Evolutionary conservation across 306 rosid species (phyloP).

Genomic region (Lotus japonicus): DNA sequence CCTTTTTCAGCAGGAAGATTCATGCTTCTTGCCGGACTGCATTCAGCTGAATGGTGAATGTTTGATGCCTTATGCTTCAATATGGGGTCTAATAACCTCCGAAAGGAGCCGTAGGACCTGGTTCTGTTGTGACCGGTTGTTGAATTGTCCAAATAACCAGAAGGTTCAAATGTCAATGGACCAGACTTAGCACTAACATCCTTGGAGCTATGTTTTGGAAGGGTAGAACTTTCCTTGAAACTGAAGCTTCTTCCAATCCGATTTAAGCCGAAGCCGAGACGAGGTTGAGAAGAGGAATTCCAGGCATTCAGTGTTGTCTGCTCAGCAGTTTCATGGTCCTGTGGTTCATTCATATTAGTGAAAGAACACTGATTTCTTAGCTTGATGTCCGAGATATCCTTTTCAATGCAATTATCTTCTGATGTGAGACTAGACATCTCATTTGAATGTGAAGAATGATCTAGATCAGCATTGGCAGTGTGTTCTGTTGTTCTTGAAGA

Average conservation of each 20-base stretch:
- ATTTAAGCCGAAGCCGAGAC: slow-evolving; percentile 64
- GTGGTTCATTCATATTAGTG: slow-evolving; percentile 20
- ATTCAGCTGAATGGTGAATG: slow-evolving; percentile 32
- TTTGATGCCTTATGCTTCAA: slow-evolving; percentile 50
- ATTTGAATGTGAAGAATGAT: slow-evolving; percentile 32
- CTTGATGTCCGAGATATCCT: slow-evolving; percentile 8
- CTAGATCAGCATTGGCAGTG: slow-evolving; percentile 19
- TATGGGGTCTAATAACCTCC: slow-evolving; percentile 73
- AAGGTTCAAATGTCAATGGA: slow-evolving; percentile 47
- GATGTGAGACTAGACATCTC: slow-evolving; percentile 25
- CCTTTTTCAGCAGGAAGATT: slow-evolving; percentile 34
- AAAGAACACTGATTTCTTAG: slow-evolving; percentile 24
- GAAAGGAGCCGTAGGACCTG: slow-evolving; percentile 63
- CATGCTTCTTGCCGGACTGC: slow-evolving; percentile 33
- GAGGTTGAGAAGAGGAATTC: slow-evolving; percentile 47
- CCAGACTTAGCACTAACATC: slow-evolving; percentile 57
- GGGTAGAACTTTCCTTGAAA: slow-evolving; percentile 59
- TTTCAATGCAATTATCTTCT: slow-evolving; percentile 26
- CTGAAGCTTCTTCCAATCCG: slow-evolving; percentile 79
- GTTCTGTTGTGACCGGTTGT: slow-evolving; percentile 55
- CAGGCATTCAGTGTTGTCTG: slow-evolving; percentile 25
- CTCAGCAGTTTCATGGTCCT: slow-evolving; percentile 39
- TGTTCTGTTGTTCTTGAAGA: slow-evolving; percentile 22
- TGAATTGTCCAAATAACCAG: slow-evolving; percentile 30
- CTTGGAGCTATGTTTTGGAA: slow-evolving; percentile 50